phyloP scores from a whole-genome alignment of 805 yeast genomes.

The Metschnikowia orientalis region DNA sequence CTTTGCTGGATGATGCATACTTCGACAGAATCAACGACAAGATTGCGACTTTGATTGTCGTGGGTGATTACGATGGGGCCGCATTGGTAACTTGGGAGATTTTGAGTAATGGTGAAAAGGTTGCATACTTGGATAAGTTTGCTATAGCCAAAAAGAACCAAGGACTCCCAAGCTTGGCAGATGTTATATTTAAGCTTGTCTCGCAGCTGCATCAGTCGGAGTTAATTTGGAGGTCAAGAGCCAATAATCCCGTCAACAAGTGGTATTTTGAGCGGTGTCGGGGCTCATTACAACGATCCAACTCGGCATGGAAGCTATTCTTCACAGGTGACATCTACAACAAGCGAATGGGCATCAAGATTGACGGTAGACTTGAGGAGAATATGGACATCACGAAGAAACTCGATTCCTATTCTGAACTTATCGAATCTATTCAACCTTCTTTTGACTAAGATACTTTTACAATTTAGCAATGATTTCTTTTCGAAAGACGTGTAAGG shows the following conservation, averaged over 20 bases:
- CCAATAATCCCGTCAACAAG: constrained; percentile 85
- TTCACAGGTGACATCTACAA: constrained; percentile 40
- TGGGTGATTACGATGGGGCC: constrained; percentile 94
- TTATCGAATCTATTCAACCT: constrained; percentile 11
- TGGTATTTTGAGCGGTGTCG: constrained; percentile 94
- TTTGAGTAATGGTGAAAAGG: constrained; percentile 23
- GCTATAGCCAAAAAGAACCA: constrained; percentile 82
- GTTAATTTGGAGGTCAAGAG: constrained; percentile 85
- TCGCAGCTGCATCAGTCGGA: constrained; percentile 64
- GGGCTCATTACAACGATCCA: constrained; percentile 49
- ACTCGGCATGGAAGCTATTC: constrained; percentile 39
- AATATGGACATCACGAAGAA: constrained; percentile 14
- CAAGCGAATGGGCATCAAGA: constrained; percentile 26
- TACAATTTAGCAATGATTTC: too few species aligned
- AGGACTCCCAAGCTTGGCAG: constrained; percentile 92
- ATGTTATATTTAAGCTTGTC: constrained; percentile 81
- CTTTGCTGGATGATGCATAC: constrained; percentile 64
- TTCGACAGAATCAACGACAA: constrained; percentile 57
- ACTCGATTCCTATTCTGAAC: constrained; percentile 12
- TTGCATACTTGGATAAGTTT: constrained; percentile 89
- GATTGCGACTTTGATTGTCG: constrained; percentile 74
- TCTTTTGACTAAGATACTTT: constrained; percentile 7
- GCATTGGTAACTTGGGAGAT: constrained; percentile 86
- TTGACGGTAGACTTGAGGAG: constrained; percentile 13
- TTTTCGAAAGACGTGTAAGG: too few species aligned